Base-by-base conservation (phyloP, 345 rosid species). In the Carallia brachiata region DNA sequence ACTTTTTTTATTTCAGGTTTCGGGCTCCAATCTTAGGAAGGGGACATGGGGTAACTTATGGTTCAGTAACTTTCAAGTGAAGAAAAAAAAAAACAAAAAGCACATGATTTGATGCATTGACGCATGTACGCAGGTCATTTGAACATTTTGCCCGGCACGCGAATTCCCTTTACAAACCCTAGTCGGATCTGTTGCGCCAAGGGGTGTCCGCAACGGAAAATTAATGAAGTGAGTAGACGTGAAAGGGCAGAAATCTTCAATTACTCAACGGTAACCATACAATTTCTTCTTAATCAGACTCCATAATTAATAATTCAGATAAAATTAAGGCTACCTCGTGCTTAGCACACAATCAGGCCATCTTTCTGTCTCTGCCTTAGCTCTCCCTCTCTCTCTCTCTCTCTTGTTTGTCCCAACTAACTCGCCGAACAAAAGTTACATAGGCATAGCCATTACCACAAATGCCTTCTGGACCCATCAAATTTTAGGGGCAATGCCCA, bases 191-290 rank as follows among this genome's bases (percentile, higher is more conserved):
- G n/a, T 19, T 4, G 31, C 31, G 10, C 53, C 27, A 13, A 12
- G 23, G 7, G 12, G 52, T 34, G 12, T 37, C 44, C 30, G 48
- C 23, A 4, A 30, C 70, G 6, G 1, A 57, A 73, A 56, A 12
- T 37, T 69, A 82, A 73, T 17, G 66, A 72, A 78, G 52, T 50
- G 2, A 67, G 81, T 79, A 65, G 78, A 75, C 15, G 58, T 44
- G 40, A 61, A 55, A 37, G 8, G 76, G 75, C 34, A 17, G 80
- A 78, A 67, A 30, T 47, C 23, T 76, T 81, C 80, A 70, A 81
- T 52, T 70, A 32, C 16, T 60, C 36, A 37, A 37, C 60, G 63
- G 23, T 44, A n/a, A 37, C 85, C 82, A 70, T 70, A 36, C 62
- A 65, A 64, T 16, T 52, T 19, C 52, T 36, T 18, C 16, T 52